Conservation (phyloP, 1,284 basidiomycete species). For the Fomitopsis betulina region DNA sequence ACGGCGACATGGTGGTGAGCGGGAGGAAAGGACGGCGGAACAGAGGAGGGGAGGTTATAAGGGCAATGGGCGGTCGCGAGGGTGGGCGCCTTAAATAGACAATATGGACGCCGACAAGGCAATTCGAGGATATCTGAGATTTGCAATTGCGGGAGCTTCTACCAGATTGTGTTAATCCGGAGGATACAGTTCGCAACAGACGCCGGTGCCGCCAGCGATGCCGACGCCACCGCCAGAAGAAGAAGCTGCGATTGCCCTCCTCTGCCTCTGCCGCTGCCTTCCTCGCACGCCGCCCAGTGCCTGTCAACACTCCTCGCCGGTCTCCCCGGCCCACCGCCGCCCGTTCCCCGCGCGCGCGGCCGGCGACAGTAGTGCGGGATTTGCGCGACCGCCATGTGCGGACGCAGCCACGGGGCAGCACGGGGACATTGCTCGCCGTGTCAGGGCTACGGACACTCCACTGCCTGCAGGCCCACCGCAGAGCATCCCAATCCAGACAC, state of each 20-base stretch:
- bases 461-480: not conserved
- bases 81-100: constrained; percentile 6
- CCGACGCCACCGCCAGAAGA: constrained; percentile 3
- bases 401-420: not conserved
- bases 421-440: not conserved
- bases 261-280: not conserved
- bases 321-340: not conserved
- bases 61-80: not conserved
- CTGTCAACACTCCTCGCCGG: not conserved
- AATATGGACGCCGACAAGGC: constrained; percentile 4
- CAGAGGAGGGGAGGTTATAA: constrained; percentile 2
- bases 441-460: not conserved
- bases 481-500: not conserved
- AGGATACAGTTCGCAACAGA: not conserved
- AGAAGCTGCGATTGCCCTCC: not conserved
- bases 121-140: constrained; percentile 5
- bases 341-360: not conserved
- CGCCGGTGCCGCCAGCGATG: constrained; percentile 1
- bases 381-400: not conserved
- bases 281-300: not conserved
- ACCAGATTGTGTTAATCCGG: not conserved
- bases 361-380: not conserved
- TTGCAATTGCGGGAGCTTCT: constrained; percentile 5
- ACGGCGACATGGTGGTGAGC: constrained; percentile 9
- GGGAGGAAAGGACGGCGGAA: not conserved